Percentiles rank a stretch among this genome's conserved stretches.
Evolutionary conservation across 2,329 filamentous ascomycete species (phyloP).

Genomic region (Cytospora mali): DNA sequence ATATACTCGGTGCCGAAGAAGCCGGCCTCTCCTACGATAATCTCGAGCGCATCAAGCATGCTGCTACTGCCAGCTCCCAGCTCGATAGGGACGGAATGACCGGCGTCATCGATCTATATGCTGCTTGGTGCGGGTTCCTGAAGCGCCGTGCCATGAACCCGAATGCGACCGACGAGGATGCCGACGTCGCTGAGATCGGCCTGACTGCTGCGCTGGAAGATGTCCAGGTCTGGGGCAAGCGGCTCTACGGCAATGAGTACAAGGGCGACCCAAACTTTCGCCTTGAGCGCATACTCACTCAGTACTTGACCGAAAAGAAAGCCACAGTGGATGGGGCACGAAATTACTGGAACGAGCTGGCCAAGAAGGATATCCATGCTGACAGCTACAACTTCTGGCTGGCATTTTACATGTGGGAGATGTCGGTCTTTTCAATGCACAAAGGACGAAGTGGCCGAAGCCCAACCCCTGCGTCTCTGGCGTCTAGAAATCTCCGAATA

Average conservation of each 20-base stretch:
- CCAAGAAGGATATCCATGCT: slow-evolving; percentile 63
- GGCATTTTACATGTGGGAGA: slow-evolving; percentile 89
- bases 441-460: slow-evolving; percentile 53
- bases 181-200: slow-evolving; percentile 88
- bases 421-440: slow-evolving; percentile 61
- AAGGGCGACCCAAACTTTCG: slow-evolving; percentile 87
- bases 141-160: slow-evolving; percentile 80
- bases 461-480: slow-evolving; percentile 48
- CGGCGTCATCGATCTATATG: slow-evolving; percentile 86
- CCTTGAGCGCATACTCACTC: slow-evolving; percentile 88
- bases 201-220: slow-evolving; percentile 85
- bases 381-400: slow-evolving; percentile 94
- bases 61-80: slow-evolving; percentile 82
- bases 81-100: slow-evolving; percentile 85
- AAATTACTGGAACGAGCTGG: slow-evolving; percentile 73
- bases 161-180: slow-evolving; percentile 75
- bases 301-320: slow-evolving; percentile 85
- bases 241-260: slow-evolving; percentile 73
- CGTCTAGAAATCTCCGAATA: slow-evolving; percentile 49
- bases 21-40: slow-evolving; percentile 75
- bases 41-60: slow-evolving; percentile 89
- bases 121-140: slow-evolving; percentile 92
- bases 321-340: slow-evolving; percentile 77
- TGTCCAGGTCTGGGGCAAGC: slow-evolving; percentile 76
- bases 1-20: slow-evolving; percentile 81